Conservation (phyloP, 805 yeast genomes). For the Sugiyamaella smithiae region DNA sequence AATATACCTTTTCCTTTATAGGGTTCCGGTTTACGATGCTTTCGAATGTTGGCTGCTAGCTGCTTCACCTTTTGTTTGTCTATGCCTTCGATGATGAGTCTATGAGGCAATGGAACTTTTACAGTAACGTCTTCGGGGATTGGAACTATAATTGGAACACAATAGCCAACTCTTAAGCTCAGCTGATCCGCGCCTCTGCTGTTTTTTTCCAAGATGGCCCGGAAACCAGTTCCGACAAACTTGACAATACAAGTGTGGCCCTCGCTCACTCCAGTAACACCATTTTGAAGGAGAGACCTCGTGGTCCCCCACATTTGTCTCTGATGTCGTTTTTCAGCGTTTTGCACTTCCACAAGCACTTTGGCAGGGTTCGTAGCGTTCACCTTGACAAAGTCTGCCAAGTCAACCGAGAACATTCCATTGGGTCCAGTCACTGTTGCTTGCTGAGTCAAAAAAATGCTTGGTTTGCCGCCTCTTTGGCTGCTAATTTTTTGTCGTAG, state of each 20-base stretch:
- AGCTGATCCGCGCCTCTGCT: slow-evolving; percentile 52
- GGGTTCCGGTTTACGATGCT: slow-evolving; percentile 93
- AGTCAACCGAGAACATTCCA: slow-evolving; percentile 59
- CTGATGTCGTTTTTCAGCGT: slow-evolving; percentile 61
- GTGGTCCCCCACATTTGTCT: slow-evolving; percentile 94
- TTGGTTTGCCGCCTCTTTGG: slow-evolving; percentile 57
- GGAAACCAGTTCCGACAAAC: slow-evolving; percentile 95
- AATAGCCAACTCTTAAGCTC: slow-evolving; percentile 82
- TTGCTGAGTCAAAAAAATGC: slow-evolving; percentile 54
- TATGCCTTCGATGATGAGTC: slow-evolving; percentile 79
- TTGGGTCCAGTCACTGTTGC: slow-evolving; percentile 72
- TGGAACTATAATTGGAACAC: slow-evolving; percentile 69
- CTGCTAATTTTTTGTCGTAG: slow-evolving; percentile 54
- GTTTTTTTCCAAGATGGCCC: slow-evolving; percentile 70
- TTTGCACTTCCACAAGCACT: slow-evolving; percentile 54
- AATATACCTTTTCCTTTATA: slow-evolving; percentile 98
- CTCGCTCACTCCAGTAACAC: slow-evolving; percentile 83
- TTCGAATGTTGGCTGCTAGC: slow-evolving; percentile 85
- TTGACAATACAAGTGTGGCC: slow-evolving; percentile 86
- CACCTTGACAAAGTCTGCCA: slow-evolving; percentile 69
- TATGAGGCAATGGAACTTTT: slow-evolving; percentile 77
- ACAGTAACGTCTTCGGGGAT: slow-evolving; percentile 79
- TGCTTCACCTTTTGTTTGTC: slow-evolving; percentile 83
- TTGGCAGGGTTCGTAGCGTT: slow-evolving; percentile 22
- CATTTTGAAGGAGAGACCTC: slow-evolving; percentile 72